phyloP scores from a whole-genome alignment of 1,139 yeast species.

The Blastobotrys arbuscula region DNA sequence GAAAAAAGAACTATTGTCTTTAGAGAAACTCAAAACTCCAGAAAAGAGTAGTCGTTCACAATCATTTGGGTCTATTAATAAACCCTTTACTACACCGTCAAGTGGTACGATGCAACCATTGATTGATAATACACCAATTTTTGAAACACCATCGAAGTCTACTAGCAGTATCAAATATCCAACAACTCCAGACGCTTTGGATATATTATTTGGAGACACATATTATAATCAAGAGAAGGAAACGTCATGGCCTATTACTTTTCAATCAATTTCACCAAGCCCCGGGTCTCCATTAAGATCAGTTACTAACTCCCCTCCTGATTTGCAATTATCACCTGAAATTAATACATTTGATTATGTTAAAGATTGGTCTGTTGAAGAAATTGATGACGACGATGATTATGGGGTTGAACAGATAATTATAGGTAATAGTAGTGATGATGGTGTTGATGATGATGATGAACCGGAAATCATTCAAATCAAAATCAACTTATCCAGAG shows the following conservation, averaged over 20 bases:
- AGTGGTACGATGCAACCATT: neutral
- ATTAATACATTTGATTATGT: neutral
- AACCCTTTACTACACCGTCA: neutral
- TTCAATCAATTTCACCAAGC: neutral
- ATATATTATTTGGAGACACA: neutral
- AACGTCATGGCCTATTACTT: neutral
- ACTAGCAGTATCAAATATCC: neutral
- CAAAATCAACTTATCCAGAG: slow-evolving; percentile 28
- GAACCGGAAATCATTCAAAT: slow-evolving; percentile 38
- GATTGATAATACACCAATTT: neutral
- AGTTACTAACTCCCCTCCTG: neutral
- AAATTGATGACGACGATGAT: neutral
- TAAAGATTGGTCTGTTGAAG: neutral
- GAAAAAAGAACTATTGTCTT: slow-evolving; percentile 69
- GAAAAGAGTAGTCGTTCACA: too few species aligned
- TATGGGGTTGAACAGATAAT: too few species aligned
- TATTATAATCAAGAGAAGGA: neutral
- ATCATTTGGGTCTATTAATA: too few species aligned
- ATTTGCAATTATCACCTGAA: neutral
- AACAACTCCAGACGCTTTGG: neutral
- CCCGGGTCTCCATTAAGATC: neutral
- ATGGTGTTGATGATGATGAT: slow-evolving; percentile 30
- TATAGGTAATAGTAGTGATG: too few species aligned
- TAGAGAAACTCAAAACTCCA: neutral
- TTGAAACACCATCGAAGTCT: neutral